phyloP scores from a whole-genome alignment of 1,139 yeast genomes.

The Keqinozyma sinolaborantium region DNA sequence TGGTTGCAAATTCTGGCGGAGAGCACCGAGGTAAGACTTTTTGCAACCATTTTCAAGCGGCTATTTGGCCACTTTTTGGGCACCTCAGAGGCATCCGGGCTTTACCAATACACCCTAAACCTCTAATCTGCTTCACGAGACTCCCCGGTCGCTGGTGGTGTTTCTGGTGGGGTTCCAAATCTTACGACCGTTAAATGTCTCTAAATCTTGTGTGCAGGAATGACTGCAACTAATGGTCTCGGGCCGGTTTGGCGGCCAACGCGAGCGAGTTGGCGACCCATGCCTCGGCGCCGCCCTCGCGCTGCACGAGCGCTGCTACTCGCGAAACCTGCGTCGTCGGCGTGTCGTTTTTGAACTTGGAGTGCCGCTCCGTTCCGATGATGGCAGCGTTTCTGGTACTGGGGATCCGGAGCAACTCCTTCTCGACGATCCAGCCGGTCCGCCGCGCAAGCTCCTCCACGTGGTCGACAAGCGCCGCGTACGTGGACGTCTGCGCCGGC shows the following conservation, averaged over 20 bases:
- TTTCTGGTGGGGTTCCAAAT: too few relatives aligned
- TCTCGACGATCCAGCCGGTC: slow-evolving; percentile 82
- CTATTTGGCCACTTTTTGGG: too few relatives aligned
- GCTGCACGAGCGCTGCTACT: slow-evolving; percentile 55
- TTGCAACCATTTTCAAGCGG: too few relatives aligned
- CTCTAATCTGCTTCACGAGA: too few relatives aligned
- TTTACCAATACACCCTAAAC: too few relatives aligned
- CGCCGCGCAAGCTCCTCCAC: slow-evolving; percentile 63
- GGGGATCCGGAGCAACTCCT: slow-evolving; percentile 89
- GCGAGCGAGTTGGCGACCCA: slow-evolving; percentile 82
- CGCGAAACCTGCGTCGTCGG: slow-evolving; percentile 23
- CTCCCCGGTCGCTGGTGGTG: too few relatives aligned
- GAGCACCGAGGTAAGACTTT: too few relatives aligned
- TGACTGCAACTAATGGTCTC: too few relatives aligned
- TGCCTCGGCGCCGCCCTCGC: slow-evolving; percentile 87
- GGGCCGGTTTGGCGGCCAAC: slow-evolving; percentile 51
- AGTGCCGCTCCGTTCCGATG: slow-evolving; percentile 50
- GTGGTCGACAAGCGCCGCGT: slow-evolving; percentile 85
- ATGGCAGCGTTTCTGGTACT: slow-evolving; percentile 92
- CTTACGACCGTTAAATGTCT: too few relatives aligned
- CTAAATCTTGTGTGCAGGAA: too few relatives aligned
- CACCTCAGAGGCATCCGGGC: too few relatives aligned
- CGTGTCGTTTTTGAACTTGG: slow-evolving; percentile 19
- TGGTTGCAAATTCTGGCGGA: too few relatives aligned
- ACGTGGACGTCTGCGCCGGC: slow-evolving; percentile 46